These are phyloP conservation scores for Botryotinia convoluta DNA, from an alignment of 2,329 filamentous ascomycete species.

Conservation along the genomic window DNA sequence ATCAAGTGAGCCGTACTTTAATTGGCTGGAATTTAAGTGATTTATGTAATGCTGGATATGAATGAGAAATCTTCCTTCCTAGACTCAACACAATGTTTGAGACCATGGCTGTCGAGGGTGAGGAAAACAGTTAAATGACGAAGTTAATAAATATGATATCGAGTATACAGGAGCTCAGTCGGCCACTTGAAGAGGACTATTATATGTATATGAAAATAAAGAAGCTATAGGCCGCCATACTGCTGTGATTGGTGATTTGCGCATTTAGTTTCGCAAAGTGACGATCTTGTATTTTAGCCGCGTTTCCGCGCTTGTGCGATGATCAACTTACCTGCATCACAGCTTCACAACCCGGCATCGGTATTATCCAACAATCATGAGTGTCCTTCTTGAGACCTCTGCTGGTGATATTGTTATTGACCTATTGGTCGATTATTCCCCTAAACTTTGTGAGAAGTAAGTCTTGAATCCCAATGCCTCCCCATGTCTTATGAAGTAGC, in stretches of 20 bases:
- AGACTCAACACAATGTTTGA: background rate
- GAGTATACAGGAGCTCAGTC: background rate
- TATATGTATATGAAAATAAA: background rate
- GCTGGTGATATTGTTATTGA: conserved; percentile 94
- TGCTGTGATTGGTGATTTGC: conserved; percentile 10
- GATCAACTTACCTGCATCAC: conserved; percentile 9
- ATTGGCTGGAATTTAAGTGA: background rate
- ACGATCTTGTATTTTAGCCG: conserved; percentile 7
- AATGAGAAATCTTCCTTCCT: background rate
- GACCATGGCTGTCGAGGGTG: background rate
- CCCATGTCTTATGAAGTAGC: conserved; percentile 39
- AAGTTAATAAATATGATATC: background rate
- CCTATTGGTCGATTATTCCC: conserved; percentile 82
- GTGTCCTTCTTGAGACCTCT: conserved; percentile 89
- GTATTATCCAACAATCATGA: conserved; percentile 58
- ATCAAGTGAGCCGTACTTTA: background rate
- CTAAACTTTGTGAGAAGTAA: conserved; percentile 93
- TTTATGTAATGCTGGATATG: background rate
- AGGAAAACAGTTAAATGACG: background rate
- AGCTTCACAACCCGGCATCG: conserved; percentile 4
- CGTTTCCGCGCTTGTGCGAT: conserved; percentile 13
- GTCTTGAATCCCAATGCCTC: conserved; percentile 40
- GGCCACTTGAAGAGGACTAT: background rate
- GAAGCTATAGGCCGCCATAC: background rate
- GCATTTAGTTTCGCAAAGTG: conserved; percentile 1